phyloP scores from a whole-genome alignment of 208 protist genomes.

The Trichomonas vaginalis region DNA sequence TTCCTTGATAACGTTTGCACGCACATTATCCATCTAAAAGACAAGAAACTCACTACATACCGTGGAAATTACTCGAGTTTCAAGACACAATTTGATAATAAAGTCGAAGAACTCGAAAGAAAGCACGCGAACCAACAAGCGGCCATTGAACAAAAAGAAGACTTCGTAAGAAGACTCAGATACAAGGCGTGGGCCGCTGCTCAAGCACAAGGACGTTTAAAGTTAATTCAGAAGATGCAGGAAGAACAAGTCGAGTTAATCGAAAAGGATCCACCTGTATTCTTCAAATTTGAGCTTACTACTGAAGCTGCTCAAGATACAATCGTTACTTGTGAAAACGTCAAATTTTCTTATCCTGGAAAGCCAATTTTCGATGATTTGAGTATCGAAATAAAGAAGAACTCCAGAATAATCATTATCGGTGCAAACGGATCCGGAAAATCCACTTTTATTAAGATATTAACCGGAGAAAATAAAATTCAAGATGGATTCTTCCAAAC shows the following conservation, averaged over 20 bases:
- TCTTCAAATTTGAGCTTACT: not conserved
- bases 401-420: not conserved
- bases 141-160: not conserved
- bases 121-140: not conserved
- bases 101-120: not conserved
- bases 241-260: conserved; percentile 18
- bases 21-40: conserved; percentile 33
- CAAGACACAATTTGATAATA: conserved; percentile 8
- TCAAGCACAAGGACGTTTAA: conserved; percentile 45
- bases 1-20: conserved; percentile 35
- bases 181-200: conserved; percentile 38
- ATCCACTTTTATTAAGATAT: conserved; percentile 24
- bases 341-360: not conserved
- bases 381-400: not conserved
- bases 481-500: not conserved
- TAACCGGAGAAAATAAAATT: conserved; percentile 21
- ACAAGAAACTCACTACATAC: conserved; percentile 34
- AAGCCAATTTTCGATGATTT: not conserved
- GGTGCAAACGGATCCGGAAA: conserved; percentile 29
- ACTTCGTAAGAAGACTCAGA: conserved; percentile 10
- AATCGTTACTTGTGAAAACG: not conserved
- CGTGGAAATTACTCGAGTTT: conserved; percentile 30
- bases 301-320: not conserved
- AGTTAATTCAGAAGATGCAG: conserved; percentile 42
- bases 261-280: not conserved